These are phyloP conservation scores for Fraxinus angustifolia DNA, from an alignment of 305 asterid species.

Conservation along the genomic window DNA sequence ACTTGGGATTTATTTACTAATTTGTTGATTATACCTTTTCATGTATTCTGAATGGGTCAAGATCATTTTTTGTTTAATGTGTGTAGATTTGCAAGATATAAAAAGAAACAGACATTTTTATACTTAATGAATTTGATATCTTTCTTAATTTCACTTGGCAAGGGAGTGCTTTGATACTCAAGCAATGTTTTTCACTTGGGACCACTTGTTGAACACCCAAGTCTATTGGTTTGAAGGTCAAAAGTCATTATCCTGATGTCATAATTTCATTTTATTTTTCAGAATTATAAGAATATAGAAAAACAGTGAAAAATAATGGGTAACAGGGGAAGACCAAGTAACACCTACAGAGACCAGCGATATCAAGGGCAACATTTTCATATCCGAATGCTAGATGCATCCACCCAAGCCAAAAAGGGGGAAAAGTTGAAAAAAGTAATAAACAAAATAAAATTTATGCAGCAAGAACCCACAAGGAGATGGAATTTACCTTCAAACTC, in stretches of 20 bases:
- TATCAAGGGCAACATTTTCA: neutral
- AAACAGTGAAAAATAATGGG: neutral
- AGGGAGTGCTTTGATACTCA: neutral
- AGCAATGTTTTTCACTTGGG: conserved; percentile 1
- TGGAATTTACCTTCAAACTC: neutral
- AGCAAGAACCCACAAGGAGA: neutral
- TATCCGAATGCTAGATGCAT: neutral
- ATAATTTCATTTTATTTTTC: neutral
- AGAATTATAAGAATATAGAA: neutral
- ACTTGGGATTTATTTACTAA: neutral
- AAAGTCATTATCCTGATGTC: neutral
- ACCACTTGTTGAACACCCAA: neutral
- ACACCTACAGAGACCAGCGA: neutral
- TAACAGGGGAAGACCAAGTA: neutral
- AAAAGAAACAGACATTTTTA: neutral
- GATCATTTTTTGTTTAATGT: neutral
- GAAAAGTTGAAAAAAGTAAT: neutral
- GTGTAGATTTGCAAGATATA: neutral
- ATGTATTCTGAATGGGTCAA: neutral
- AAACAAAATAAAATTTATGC: neutral
- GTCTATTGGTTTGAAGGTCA: neutral
- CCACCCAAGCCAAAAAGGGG: neutral
- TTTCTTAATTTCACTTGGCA: conserved; percentile 9
- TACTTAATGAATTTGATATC: neutral
- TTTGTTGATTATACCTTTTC: neutral